These are phyloP conservation scores for Rauvolfia tetraphylla DNA, from an alignment of 257 asterid genomes.

Conservation along the genomic window DNA sequence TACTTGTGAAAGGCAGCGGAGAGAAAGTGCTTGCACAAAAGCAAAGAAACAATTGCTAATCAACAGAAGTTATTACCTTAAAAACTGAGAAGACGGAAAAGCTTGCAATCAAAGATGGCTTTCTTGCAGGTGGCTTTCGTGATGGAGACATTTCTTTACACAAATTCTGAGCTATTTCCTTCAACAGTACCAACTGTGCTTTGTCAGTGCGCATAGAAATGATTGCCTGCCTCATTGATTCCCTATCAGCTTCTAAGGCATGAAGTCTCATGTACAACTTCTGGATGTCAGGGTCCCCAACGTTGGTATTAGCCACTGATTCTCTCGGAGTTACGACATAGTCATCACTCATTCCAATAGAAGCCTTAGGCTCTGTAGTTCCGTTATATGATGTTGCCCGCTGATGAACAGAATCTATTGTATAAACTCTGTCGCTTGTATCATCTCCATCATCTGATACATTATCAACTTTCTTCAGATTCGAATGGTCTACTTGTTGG, in stretches of 20 bases:
- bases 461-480: slow-evolving; percentile 48
- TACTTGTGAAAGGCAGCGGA: not conserved
- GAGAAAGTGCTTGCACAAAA: not conserved
- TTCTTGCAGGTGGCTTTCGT: slow-evolving; percentile 47
- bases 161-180: slow-evolving; percentile 91
- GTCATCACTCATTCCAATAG: slow-evolving; percentile 46
- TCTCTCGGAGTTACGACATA: slow-evolving; percentile 51
- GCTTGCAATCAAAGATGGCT: slow-evolving; percentile 41
- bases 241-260: slow-evolving; percentile 96
- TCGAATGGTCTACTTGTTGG: slow-evolving; percentile 44
- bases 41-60: slow-evolving; percentile 6
- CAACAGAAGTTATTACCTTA: slow-evolving; percentile 51
- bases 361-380: slow-evolving; percentile 42
- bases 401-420: slow-evolving; percentile 75
- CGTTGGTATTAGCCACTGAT: slow-evolving; percentile 33
- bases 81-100: slow-evolving; percentile 55
- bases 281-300: slow-evolving; percentile 64
- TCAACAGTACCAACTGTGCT: slow-evolving; percentile 77
- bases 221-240: slow-evolving; percentile 93
- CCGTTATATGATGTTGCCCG: slow-evolving; percentile 38
- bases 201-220: slow-evolving; percentile 81
- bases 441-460: slow-evolving; percentile 66
- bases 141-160: slow-evolving; percentile 68
- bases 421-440: slow-evolving; percentile 69
- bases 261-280: slow-evolving; percentile 86